phyloP scores from a whole-genome alignment of 139 green algal species.

The Chlamydomonas eustigma region DNA sequence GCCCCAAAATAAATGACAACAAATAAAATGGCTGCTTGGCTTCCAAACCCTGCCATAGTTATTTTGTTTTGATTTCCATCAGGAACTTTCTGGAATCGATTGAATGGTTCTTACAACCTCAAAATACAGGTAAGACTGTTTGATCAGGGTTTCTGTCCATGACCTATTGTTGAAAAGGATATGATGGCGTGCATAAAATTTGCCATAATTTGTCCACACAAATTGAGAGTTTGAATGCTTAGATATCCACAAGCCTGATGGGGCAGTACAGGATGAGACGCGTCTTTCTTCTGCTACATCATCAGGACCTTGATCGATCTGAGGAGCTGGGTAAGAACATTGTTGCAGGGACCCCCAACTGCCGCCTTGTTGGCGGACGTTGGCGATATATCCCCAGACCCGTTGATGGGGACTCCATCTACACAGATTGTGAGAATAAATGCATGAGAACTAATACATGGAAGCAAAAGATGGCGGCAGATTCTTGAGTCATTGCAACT shows the following conservation, averaged over 20 bases:
- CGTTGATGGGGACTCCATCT: conserved; percentile 17
- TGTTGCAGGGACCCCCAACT: conserved; percentile 11
- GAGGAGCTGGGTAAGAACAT: conserved; percentile 19
- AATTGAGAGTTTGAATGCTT: no score
- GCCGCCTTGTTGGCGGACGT: conserved; percentile 14
- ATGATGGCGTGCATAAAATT: no score
- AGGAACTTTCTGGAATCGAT: conserved; percentile 18
- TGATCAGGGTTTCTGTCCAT: no score
- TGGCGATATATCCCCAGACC: conserved; percentile 21
- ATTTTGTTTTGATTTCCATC: not conserved
- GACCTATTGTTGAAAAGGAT: no score
- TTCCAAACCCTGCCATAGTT: not conserved
- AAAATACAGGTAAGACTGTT: conserved; percentile 3
- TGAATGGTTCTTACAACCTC: conserved; percentile 16
- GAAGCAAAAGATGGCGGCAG: no score
- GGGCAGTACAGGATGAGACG: no score
- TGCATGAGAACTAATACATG: no score
- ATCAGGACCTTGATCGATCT: conserved; percentile 11
- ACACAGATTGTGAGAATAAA: conserved; percentile 19
- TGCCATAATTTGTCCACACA: no score
- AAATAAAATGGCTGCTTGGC: not conserved
- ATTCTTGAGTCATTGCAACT: no score
- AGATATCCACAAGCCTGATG: no score
- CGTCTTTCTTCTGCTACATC: no score
- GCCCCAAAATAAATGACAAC: no score